These are phyloP conservation scores for Suhomyces maxii DNA, from an alignment of 1,139 yeast species.

Conservation along the genomic window DNA sequence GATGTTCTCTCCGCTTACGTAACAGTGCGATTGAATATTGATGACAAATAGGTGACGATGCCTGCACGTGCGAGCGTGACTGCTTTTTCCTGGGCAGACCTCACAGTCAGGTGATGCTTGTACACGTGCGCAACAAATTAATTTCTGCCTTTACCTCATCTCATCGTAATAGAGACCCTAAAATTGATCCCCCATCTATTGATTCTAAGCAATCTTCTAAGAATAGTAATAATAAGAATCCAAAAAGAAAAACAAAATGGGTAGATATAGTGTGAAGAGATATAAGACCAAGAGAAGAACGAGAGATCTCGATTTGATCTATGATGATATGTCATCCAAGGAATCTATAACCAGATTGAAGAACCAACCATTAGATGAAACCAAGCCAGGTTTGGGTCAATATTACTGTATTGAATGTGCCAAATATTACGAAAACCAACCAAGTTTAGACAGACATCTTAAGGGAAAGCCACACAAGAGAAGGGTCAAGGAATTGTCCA, in stretches of 20 bases:
- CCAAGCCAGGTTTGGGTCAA: conserved; percentile 91
- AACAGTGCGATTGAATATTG: not conserved
- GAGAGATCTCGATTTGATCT: conserved; percentile 81
- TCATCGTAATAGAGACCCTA: not conserved
- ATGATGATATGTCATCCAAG: conserved; percentile 66
- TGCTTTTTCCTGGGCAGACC: conserved; percentile 5
- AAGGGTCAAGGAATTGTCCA: conserved; percentile 71
- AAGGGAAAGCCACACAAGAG: conserved; percentile 82
- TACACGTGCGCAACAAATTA: not conserved
- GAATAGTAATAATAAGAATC: not conserved
- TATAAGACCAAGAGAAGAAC: conserved; percentile 83
- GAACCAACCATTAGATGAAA: conserved; percentile 86
- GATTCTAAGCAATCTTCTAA: not conserved
- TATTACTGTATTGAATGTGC: conserved; percentile 94
- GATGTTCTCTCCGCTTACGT: not conserved
- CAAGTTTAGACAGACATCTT: conserved; percentile 69
- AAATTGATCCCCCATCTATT: not conserved
- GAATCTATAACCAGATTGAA: conserved; percentile 63
- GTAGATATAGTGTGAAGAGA: conserved; percentile 74
- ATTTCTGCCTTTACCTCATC: not conserved
- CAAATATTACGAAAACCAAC: conserved; percentile 80
- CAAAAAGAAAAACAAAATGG: too few species aligned
- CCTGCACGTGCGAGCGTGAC: conserved; percentile 11
- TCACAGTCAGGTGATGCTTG: not conserved
- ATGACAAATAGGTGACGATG: not conserved